A percentile compares a stretch with the other conserved stretches of the same genome.
Conservation (phyloP, 805 yeast species). For the Saccharomycopsis sp. region DNA sequence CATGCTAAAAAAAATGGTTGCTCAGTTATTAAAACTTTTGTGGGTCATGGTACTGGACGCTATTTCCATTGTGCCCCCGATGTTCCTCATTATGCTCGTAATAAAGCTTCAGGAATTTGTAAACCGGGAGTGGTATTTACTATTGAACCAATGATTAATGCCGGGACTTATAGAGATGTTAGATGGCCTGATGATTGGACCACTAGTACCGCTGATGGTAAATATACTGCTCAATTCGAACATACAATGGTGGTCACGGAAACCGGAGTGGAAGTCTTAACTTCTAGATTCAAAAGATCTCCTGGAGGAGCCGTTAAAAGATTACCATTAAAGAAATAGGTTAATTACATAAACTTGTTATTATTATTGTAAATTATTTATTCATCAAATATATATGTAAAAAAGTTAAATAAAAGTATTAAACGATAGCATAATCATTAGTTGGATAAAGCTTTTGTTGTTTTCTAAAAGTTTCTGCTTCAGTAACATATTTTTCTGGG, state of each 20-base stretch:
- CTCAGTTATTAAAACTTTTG: slow-evolving; percentile 81
- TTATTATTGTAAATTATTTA: too few species aligned
- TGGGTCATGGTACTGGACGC: slow-evolving; percentile 88
- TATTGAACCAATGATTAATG: slow-evolving; percentile 92
- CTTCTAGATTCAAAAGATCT: slow-evolving; percentile 67
- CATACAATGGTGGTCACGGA: slow-evolving; percentile 90
- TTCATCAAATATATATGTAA: too few species aligned
- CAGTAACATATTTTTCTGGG: too few species aligned
- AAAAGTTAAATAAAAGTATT: too few species aligned
- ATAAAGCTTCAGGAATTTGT: slow-evolving; percentile 88
- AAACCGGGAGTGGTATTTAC: slow-evolving; percentile 96
- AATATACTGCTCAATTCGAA: slow-evolving; percentile 87
- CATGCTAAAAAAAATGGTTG: slow-evolving; percentile 72
- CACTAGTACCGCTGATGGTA: slow-evolving; percentile 82
- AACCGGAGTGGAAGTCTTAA: slow-evolving; percentile 81
- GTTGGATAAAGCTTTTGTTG: too few species aligned
- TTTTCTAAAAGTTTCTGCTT: too few species aligned
- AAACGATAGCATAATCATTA: too few species aligned
- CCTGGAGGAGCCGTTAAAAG: slow-evolving; percentile 84
- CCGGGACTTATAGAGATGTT: slow-evolving; percentile 70
- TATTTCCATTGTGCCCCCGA: slow-evolving; percentile 89
- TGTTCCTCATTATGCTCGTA: slow-evolving; percentile 88
- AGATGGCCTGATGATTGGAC: slow-evolving; percentile 99
- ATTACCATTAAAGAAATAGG: too few species aligned
- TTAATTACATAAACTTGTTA: too few species aligned